Conservation (phyloP, 1,284 basidiomycete species). For the Tilletia setariae region DNA sequence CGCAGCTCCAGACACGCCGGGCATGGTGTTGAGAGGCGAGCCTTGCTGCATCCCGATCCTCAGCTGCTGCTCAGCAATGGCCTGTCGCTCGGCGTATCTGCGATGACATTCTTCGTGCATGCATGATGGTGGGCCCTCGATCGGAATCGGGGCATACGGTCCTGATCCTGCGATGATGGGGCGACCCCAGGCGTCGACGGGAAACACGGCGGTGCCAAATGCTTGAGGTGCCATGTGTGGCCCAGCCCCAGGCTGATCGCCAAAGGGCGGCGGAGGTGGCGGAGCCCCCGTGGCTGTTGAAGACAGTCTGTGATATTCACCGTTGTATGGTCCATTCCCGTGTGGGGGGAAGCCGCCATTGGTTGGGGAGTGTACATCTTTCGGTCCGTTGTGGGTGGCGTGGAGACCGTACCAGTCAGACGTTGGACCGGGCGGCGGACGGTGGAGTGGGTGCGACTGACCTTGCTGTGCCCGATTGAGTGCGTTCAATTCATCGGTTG, state of each 20-base stretch:
- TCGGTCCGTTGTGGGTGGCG: too few relatives aligned
- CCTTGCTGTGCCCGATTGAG: slow-evolving; percentile 41
- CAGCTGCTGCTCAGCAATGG: slow-evolving; percentile 29
- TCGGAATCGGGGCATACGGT: neutral
- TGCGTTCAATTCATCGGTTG: slow-evolving; percentile 48
- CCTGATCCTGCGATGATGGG: neutral
- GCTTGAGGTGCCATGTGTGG: neutral
- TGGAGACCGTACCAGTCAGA: neutral
- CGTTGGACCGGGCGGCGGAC: neutral
- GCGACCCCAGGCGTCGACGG: slow-evolving; percentile 12
- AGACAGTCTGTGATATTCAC: neutral
- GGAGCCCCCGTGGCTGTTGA: neutral
- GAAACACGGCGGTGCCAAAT: slow-evolving; percentile 13
- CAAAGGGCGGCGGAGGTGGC: slow-evolving; percentile 6
- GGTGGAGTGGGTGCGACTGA: neutral
- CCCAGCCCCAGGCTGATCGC: neutral
- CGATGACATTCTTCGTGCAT: slow-evolving; percentile 46
- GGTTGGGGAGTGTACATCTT: too few relatives aligned
- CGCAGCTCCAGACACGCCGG: neutral
- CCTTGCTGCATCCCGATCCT: slow-evolving; percentile 8
- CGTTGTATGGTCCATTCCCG: too few relatives aligned
- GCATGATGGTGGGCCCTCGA: slow-evolving; percentile 37
- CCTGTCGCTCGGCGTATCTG: slow-evolving; percentile 44
- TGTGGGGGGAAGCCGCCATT: too few relatives aligned
- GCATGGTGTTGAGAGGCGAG: slow-evolving; percentile 2